Base-by-base conservation (phyloP, 495 filamentous ascomycete genomes). In the Lasiosphaeria ovina region DNA sequence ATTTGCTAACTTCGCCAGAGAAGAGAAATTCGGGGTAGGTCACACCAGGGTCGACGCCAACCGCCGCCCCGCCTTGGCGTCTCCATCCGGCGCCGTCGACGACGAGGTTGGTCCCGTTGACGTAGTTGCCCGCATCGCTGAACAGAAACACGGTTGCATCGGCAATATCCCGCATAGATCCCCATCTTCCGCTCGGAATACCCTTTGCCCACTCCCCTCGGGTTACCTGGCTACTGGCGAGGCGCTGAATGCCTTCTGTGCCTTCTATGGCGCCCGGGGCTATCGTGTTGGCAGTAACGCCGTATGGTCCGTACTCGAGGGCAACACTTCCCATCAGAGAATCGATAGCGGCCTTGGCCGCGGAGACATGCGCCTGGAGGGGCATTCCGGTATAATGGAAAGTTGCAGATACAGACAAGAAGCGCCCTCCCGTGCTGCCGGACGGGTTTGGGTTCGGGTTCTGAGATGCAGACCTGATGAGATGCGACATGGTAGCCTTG, bases 291-390 rank as follows among this genome's bases (percentile, higher is more conserved):
- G 86, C 88, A 0, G 92, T 96, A n/a, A 98, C 68, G 1, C 94
- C 94, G 36, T 82, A 81, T 0, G 94, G 94, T 0, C 93, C 93
- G 62, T 91, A 90, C 70, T 98, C 94, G 38, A 98, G 80, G 3
- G 90, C 87, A 0, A 91, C 79, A 8, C 82, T 83, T 51, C 85
- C 80, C 34, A 87, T 87, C 58, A 98, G 78, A 1, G 91, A 85
- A 71, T 98, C 94, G 17, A 98, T 83, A 32, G 87, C 92, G 0
- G 94, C 91, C 75, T 98, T 98, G 55, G 94, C 94, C 6, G 90
- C 92, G 3, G 86, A 79, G 16, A 92, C 93, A 71, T 97, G 94
- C 3, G 86, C 79, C 70, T 98, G 94, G 69, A 93, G 83, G 0
- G 92, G 89, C 70, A 84, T 83, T 31, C 89, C 89, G 0, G 85